Conservation (phyloP, 768 basidiomycete species). For the Hortiboletus flavorubellus region DNA sequence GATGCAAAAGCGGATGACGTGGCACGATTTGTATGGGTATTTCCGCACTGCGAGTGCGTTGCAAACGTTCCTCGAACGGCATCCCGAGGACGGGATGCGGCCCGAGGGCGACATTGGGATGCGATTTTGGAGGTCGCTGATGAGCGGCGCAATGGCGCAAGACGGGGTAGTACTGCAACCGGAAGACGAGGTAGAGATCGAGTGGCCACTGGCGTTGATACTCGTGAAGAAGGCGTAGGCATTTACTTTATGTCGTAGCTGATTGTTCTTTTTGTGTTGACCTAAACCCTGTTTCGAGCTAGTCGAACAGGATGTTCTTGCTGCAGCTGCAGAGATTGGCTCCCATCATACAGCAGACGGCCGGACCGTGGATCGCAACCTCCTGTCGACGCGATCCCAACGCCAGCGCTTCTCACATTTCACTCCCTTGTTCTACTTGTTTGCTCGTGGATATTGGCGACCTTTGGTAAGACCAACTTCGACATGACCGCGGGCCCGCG, state of each 20-base stretch:
- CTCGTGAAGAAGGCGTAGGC: constrained; percentile 12
- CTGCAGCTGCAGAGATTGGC: too few species aligned
- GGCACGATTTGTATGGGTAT: constrained; percentile 65
- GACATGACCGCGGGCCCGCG: constrained; percentile 52
- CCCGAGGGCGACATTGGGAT: constrained; percentile 60
- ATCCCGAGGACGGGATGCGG: constrained; percentile 51
- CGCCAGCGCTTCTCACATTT: background rate
- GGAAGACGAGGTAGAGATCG: constrained; percentile 35
- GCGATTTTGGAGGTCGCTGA: constrained; percentile 57
- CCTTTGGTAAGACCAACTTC: constrained; percentile 67
- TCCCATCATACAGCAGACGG: too few species aligned
- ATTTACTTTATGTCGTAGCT: background rate
- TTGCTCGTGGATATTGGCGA: constrained; percentile 48
- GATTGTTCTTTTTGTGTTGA: background rate
- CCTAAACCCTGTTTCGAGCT: too few species aligned
- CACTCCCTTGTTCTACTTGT: background rate
- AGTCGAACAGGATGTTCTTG: background rate
- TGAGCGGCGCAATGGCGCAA: constrained; percentile 36
- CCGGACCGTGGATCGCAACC: too few species aligned
- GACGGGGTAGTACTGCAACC: constrained; percentile 10
- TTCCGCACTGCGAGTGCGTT: constrained; percentile 69
- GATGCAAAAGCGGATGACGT: constrained; percentile 58
- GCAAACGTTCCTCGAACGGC: constrained; percentile 60
- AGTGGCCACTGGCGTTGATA: constrained; percentile 42
- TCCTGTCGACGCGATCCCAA: background rate